Evolutionary conservation across 306 rosid genomes (phyloP).

Genomic region (Castanopsis chinensis): DNA sequence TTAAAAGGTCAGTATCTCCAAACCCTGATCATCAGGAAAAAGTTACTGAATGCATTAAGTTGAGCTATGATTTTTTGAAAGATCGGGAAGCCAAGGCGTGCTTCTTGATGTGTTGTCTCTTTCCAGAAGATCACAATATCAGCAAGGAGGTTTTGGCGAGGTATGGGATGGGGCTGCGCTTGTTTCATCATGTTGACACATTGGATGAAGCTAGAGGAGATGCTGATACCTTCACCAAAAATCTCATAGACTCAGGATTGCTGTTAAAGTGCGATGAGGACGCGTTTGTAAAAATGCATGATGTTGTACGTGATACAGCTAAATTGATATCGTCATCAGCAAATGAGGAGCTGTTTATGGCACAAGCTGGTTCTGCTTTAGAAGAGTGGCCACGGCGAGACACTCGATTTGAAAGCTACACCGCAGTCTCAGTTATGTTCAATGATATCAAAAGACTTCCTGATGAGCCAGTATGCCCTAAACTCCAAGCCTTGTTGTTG

Average conservation of each 20-base stretch:
- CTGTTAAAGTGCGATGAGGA: too few relatives aligned
- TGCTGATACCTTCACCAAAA: too few relatives aligned
- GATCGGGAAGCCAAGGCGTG: neutral
- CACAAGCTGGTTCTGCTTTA: neutral
- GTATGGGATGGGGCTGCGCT: too few relatives aligned
- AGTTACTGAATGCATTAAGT: neutral
- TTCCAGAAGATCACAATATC: constrained; percentile 15
- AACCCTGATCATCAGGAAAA: neutral
- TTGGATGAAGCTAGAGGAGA: too few relatives aligned
- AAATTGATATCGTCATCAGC: neutral
- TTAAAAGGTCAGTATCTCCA: neutral
- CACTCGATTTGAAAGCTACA: neutral
- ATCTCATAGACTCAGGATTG: too few relatives aligned
- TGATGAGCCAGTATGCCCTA: neutral
- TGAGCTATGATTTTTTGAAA: constrained; percentile 23
- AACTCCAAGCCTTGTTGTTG: constrained; percentile 10
- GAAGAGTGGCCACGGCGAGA: neutral
- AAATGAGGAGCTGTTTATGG: neutral
- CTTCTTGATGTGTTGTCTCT: constrained; percentile 25
- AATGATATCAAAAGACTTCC: neutral
- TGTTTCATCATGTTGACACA: too few relatives aligned
- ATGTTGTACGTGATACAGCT: too few relatives aligned
- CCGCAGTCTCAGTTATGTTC: neutral
- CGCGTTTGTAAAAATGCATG: too few relatives aligned
- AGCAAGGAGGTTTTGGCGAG: neutral